These are phyloP conservation scores for Piromyces finnis DNA, from an alignment of 192 early-diverging fungal genomes.

Conservation along the genomic window DNA sequence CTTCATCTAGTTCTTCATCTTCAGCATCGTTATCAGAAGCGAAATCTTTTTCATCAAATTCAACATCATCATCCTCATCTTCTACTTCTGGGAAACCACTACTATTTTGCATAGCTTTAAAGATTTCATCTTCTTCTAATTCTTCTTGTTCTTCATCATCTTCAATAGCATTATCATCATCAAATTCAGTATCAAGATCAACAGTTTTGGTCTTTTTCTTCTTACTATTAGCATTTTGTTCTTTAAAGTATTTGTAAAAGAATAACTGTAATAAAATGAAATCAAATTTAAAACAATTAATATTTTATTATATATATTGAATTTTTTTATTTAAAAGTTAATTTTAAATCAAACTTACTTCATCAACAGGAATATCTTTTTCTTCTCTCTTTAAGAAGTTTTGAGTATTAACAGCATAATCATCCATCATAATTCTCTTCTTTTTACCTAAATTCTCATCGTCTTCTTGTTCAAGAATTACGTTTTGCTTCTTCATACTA, in stretches of 20 bases:
- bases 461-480: constrained; percentile 49
- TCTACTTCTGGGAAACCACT: constrained; percentile 6
- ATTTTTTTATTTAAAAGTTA: neutral
- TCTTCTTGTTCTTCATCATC: constrained; percentile 15
- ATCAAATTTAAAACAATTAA: too few species aligned
- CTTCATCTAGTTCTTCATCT: constrained; percentile 6
- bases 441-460: constrained; percentile 6
- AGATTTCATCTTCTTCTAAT: constrained; percentile 69
- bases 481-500: constrained; percentile 18
- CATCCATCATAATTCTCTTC: constrained; percentile 14
- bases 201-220: constrained; percentile 6
- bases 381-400: constrained; percentile 36
- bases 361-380: constrained; percentile 51
- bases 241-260: constrained; percentile 61
- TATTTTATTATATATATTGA: too few species aligned
- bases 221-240: constrained; percentile 19
- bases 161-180: constrained; percentile 23
- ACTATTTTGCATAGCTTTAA: constrained; percentile 65
- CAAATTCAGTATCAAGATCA: constrained; percentile 8
- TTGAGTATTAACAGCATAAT: constrained; percentile 44
- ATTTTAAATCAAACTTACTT: constrained; percentile 14
- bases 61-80: constrained; percentile 15
- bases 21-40: constrained; percentile 6
- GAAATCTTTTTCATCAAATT: constrained; percentile 5
- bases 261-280: constrained; percentile 29